Evolutionary conservation across 345 rosid genomes (phyloP), one percentile per base, ranked within the genome.

Genomic region (Syzygium grande): DNA sequence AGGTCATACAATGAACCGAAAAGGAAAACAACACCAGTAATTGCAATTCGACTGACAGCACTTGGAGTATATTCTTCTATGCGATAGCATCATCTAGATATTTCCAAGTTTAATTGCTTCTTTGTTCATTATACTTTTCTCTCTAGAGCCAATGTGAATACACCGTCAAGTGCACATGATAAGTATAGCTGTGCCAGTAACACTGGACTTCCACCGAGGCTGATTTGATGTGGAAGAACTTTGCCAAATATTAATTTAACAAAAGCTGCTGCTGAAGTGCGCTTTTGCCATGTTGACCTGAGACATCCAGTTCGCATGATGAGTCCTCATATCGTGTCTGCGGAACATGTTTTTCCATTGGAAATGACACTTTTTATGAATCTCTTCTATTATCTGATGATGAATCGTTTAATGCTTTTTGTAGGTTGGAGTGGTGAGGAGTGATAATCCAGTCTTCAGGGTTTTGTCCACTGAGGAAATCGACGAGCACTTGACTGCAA

Each of bases 341-440:
- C 9, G 46, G 80, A 34, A 34, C 80, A 73, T 73, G 80, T 34
- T 73, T 4, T 34, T 34, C 49, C 80, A 73, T 73, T 38, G 49
- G 46, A 73, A 73, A 73, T 17, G 80, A 34, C 14, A 34, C 9
- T 38, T 21, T 4, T 73, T 41, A 73, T 73, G 25, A 41, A 73
- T 13, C 46, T 73, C 80, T 34, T 34, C 38, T 73, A 17, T 9
- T 4, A 34, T 34, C 4, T 27, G 88, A 52, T 25, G 73, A 34
- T 23, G 85, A 77, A 25, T 49, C 65, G 5, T 49, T 49, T 9
- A 29, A 51, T 87, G 34, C 5, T 34, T 30, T 84, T 38, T 79
- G 51, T 87, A 93, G 96, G 96, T 94, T 38, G 96, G 96, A 84
- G 96, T 94, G 59, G 96, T 94, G 86, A 90, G 94, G 87, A 87